Conservation (phyloP, 192 early-diverging fungal genomes). For the Endogone sp. region DNA sequence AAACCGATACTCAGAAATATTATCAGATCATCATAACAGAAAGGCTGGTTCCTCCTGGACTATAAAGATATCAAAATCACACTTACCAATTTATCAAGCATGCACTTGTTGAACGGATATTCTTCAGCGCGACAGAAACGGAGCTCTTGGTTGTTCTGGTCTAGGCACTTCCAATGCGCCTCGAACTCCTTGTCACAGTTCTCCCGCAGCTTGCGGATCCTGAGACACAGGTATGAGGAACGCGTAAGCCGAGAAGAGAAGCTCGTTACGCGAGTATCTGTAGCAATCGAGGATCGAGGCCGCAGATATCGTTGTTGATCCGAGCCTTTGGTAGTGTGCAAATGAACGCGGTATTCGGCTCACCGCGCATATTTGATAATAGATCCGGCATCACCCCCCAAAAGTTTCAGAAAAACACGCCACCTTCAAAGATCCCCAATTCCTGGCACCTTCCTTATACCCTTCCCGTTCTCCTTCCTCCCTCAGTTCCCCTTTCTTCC, state of each 20-base stretch:
- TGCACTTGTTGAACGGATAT: slow-evolving; percentile 78
- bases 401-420: too few relatives aligned
- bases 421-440: too few relatives aligned
- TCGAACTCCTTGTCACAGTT: slow-evolving; percentile 87
- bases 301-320: too few relatives aligned
- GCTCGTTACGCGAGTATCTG: not conserved
- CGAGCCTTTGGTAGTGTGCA: too few relatives aligned
- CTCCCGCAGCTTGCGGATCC: slow-evolving; percentile 81
- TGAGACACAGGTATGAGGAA: slow-evolving; percentile 21
- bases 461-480: too few relatives aligned
- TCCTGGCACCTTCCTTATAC: too few relatives aligned
- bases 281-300: not conserved
- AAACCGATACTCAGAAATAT: not conserved
- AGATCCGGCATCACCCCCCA: too few relatives aligned
- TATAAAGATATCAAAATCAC: not conserved
- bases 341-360: too few relatives aligned
- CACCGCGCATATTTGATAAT: too few relatives aligned
- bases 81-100: slow-evolving; percentile 82
- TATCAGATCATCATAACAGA: not conserved
- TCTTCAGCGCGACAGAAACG: slow-evolving; percentile 78
- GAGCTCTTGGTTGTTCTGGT: slow-evolving; percentile 87
- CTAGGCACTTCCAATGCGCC: slow-evolving; percentile 89
- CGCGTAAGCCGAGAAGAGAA: not conserved
- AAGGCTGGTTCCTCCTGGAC: not conserved
- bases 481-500: too few relatives aligned